Base-by-base conservation (phyloP, 441 rosid genomes). In the Breynia disticha region DNA sequence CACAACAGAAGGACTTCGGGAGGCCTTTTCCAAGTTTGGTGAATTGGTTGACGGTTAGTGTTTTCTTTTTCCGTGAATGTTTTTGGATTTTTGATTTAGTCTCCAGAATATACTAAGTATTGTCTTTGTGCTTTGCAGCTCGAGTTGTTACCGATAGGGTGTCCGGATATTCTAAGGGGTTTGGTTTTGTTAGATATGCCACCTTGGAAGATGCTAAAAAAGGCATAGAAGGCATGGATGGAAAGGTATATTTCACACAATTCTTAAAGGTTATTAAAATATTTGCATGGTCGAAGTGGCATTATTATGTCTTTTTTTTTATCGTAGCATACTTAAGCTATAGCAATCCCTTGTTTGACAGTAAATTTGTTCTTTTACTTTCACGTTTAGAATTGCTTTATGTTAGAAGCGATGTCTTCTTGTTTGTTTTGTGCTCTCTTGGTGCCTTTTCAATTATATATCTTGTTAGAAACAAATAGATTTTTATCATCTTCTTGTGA, bases 151-250 rank as follows among this genome's bases (percentile, higher is more conserved):
- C 83, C 22, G 97, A 88, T 60, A 73, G 88, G 42, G 82, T 61
- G 38, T 82, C 95, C 10, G 95, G 95, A 65, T 84, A 76, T 72
- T 88, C 97, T 2, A 91, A 84, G 76, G 98, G 98, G 9, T 91
- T 80, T 72, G 95, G 98, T 52, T 91, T 91, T 70, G 95, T 91
- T 48, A 80, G 71, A 65, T 91, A 88, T 66, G 70, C 78, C 48
- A 80, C 77, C 16, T 45, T 84, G 52, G 91, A 86, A 48, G 97
- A 82, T 55, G 95, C 98, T 72, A 78, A 76, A 11, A 86, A 84
- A 70, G 97, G 87, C 43, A 80, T 76, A 20, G 77, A 78, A 60
- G 95, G 85, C 50, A 84, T 93, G 96, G 82, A 88, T 76, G 98
- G 97, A 41, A 73, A 86, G 86, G 98, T 91, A 56, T 50, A 77